These are phyloP conservation scores for Wickerhamomyces pijperi DNA, from an alignment of 805 yeast genomes.

Conservation along the genomic window DNA sequence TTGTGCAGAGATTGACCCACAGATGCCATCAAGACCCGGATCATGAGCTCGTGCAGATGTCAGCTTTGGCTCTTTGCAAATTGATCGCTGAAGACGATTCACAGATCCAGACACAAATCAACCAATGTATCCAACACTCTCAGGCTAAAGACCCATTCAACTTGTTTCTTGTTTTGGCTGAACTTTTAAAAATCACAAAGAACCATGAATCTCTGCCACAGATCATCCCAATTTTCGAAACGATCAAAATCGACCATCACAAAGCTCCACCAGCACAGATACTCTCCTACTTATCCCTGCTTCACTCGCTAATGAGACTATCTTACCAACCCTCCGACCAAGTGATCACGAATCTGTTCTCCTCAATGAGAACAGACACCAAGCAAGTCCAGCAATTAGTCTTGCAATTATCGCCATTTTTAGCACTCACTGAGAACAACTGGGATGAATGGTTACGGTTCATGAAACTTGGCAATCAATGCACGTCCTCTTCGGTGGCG, in stretches of 20 bases:
- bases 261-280: constrained; percentile 12
- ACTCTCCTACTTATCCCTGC: constrained; percentile 17
- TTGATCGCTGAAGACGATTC: constrained; percentile 3
- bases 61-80: constrained; percentile 25
- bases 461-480: constrained; percentile 27
- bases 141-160: constrained; percentile 5
- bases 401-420: constrained; percentile 6
- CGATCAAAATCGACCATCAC: constrained; percentile 13
- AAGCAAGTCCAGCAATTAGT: constrained; percentile 5
- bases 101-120: constrained; percentile 2
- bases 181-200: constrained; percentile 6
- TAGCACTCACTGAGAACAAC: constrained; percentile 2
- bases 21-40: constrained; percentile 28
- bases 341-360: constrained; percentile 12
- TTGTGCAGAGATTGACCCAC: constrained; percentile 22
- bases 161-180: constrained; percentile 14
- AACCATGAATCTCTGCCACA: background rate
- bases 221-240: constrained; percentile 5
- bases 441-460: constrained; percentile 24
- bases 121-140: constrained; percentile 4
- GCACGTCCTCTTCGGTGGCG: constrained; percentile 28
- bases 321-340: constrained; percentile 1
- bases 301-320: constrained; percentile 6
- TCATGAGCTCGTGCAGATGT: constrained; percentile 29
- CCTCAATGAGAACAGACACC: constrained; percentile 11